Evolutionary conservation across 176 grass and related monocot species (phyloP), one percentile per base, ranked within the genome.

Genomic region (Zea mays): DNA sequence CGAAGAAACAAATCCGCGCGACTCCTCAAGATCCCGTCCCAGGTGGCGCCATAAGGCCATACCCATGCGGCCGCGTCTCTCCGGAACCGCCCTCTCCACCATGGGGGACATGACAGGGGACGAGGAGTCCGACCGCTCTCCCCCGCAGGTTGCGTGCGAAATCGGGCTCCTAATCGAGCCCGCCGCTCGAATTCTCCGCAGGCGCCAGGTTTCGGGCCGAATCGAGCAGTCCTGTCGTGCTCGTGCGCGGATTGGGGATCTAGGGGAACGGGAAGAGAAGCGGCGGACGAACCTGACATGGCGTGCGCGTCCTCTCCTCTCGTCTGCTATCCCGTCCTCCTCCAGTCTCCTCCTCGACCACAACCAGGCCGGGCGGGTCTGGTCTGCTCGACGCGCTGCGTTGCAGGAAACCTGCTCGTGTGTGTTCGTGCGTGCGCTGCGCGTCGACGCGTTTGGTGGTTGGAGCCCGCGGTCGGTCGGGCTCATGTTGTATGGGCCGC

Each of bases 231-330:
- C 37, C 9, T 14, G 13, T 44, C 69, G 42, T 39, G 38, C 38
- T 17, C 3, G 9, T 0, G 55, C 46, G 6, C 21, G 63, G 0
- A 10, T 27, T 11, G 46, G 21, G 19, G 69, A 73, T 71, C 64
- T 88, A 76, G 81, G 71, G 81, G 35, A 17, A 3, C 49, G 17
- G 60, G 7, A 9, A 27, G 14, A 20, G 57, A 60, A 60, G 57
- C 21, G 10, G 20, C 2, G 70, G 12, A 71, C 77, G 72, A 49
- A 88, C 86, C 86, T 88, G 86, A 73, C 86, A 88, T 84, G 65
- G 58, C 69, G 69, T 40, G 72, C 51, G 67, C 16, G 58, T 6
- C 37, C 8, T 27, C 27, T 50, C 44, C 75, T 50, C 74, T 72
- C 27, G 44, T 36, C 43, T 21, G 43, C 65, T 44, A 20, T 44